Conservation (phyloP, 257 asterid species). For the Orobanche coerulescens region DNA sequence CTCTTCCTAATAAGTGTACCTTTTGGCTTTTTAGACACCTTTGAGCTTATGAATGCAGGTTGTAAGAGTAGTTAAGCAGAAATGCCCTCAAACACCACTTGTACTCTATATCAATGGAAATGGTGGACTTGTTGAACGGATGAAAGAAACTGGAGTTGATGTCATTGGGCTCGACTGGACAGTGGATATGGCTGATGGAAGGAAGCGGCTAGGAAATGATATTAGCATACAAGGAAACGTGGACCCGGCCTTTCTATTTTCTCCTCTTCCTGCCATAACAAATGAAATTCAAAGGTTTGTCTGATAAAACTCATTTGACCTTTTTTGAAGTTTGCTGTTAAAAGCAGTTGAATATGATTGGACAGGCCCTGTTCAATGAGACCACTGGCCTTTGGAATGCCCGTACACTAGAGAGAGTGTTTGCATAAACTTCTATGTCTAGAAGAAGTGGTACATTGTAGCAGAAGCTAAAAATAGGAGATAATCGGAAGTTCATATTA, state of each 20-base stretch:
- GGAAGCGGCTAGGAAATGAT: conserved; percentile 67
- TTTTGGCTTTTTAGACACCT: conserved; percentile 20
- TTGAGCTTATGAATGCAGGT: conserved; percentile 47
- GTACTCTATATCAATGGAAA: conserved; percentile 91
- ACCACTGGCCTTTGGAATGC: not conserved
- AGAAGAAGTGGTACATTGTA: not conserved
- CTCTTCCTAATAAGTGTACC: conserved; percentile 3
- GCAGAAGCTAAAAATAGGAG: not conserved
- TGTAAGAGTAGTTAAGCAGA: conserved; percentile 50
- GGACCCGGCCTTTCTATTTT: conserved; percentile 77
- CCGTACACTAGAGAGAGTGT: not conserved
- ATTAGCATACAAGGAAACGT: conserved; percentile 84
- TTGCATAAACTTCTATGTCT: not conserved
- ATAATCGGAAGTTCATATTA: no score
- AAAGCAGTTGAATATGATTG: not conserved
- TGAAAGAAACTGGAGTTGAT: conserved; percentile 89
- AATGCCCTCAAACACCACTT: conserved; percentile 81
- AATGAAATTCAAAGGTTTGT: conserved; percentile 66
- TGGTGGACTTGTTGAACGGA: conserved; percentile 87
- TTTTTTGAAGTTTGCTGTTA: not conserved
- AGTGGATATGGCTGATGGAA: conserved; percentile 87
- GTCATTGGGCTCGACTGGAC: conserved; percentile 99
- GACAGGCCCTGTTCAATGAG: not conserved
- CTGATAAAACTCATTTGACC: conserved; percentile 3
- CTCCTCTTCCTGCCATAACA: conserved; percentile 72